Percentiles rank a stretch among this genome's conserved stretches.
Conservation (phyloP, 23 red algal genomes). For the Cyanidioschyzon merolae region DNA sequence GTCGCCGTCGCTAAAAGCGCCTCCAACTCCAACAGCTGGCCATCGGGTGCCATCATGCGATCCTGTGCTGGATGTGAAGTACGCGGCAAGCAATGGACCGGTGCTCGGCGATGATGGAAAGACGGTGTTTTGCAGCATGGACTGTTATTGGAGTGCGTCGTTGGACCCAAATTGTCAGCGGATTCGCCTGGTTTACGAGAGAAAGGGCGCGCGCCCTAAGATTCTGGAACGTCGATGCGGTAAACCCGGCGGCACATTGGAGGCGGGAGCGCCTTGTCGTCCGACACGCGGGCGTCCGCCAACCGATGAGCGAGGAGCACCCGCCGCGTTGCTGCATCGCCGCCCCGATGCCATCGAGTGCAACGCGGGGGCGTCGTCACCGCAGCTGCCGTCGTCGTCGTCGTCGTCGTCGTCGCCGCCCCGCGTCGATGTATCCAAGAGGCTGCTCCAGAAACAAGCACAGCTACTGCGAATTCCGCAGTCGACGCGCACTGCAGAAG, state of each 20-base stretch:
- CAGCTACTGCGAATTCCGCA: neutral
- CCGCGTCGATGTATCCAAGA: neutral
- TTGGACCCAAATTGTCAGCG: neutral
- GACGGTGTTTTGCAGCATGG: slow-evolving; percentile 3
- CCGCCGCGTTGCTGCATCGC: neutral
- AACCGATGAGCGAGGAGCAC: neutral
- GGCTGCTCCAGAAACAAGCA: too few relatives aligned
- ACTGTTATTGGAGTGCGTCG: slow-evolving; percentile 2
- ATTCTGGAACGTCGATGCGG: too few relatives aligned
- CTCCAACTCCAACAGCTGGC: neutral
- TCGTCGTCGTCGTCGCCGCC: too few relatives aligned
- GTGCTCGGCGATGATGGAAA: slow-evolving; percentile 8
- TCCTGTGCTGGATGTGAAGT: neutral
- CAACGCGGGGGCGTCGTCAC: neutral
- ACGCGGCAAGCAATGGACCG: neutral
- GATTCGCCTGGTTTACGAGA: neutral
- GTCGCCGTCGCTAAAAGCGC: neutral
- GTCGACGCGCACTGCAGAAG: neutral
- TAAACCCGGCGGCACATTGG: neutral
- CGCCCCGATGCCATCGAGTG: neutral
- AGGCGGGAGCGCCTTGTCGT: neutral
- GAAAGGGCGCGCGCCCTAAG: neutral
- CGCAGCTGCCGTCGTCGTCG: neutral
- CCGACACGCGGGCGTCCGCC: neutral
- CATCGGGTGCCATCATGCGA: neutral